Conservation (phyloP, 1,139 yeast genomes). For the Yamadazyma sp. region DNA sequence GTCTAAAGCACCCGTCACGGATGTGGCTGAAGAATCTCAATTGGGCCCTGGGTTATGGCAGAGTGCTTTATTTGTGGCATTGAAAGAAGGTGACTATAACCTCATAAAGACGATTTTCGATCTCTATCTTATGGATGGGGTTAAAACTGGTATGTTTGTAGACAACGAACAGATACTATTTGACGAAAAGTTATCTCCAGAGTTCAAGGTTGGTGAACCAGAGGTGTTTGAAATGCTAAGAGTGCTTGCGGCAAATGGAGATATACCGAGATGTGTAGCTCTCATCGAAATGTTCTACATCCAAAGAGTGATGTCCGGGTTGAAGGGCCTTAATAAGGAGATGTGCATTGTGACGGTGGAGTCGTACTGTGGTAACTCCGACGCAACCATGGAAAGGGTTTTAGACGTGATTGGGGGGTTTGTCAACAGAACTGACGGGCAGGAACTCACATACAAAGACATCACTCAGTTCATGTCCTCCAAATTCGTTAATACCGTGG, state of each 20-base stretch:
- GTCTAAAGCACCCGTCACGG: not conserved
- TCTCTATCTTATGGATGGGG: conserved; percentile 26
- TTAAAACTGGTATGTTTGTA: conserved; percentile 1
- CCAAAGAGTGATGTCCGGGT: conserved; percentile 32
- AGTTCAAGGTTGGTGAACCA: conserved; percentile 2
- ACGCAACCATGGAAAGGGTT: conserved; percentile 28
- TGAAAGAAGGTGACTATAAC: conserved; percentile 24
- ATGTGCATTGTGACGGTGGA: conserved; percentile 34
- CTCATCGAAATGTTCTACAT: conserved; percentile 40
- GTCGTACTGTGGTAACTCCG: conserved; percentile 32
- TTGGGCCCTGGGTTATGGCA: conserved; percentile 22
- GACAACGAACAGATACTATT: conserved; percentile 4
- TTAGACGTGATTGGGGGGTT: conserved; percentile 35
- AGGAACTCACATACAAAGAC: conserved; percentile 27
- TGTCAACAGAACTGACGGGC: conserved; percentile 15
- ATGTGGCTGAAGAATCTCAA: not conserved
- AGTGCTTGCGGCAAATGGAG: conserved; percentile 37
- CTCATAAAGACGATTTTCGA: conserved; percentile 31
- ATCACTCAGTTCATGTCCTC: conserved; percentile 30
- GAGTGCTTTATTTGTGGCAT: conserved; percentile 23
- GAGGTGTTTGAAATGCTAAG: conserved; percentile 23
- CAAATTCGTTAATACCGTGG: conserved; percentile 22
- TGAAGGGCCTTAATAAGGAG: conserved; percentile 33
- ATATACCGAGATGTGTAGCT: conserved; percentile 33
- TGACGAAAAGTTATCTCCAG: not conserved